Conservation (phyloP, 2,329 filamentous ascomycete species). For the Colletotrichum filicis region DNA sequence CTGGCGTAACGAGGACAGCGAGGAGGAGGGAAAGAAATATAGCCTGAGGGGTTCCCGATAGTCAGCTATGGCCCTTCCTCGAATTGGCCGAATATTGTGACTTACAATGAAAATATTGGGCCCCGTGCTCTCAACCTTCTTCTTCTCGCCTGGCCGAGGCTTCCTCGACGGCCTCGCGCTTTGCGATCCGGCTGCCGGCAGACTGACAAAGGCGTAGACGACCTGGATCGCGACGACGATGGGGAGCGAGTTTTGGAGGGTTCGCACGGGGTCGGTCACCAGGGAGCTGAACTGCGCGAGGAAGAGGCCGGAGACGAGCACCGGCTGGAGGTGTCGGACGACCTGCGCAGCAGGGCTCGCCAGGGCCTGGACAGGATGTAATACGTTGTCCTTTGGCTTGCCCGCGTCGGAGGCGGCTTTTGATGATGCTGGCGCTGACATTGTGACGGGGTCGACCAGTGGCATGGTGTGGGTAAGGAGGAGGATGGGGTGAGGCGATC, state of each 20-base stretch:
- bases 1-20: slow-evolving; percentile 77
- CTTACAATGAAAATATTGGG: slow-evolving; percentile 60
- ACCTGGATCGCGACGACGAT: slow-evolving; percentile 73
- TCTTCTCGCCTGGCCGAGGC: slow-evolving; percentile 63
- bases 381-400: slow-evolving; percentile 42
- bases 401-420: slow-evolving; percentile 43
- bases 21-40: slow-evolving; percentile 62
- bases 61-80: neutral
- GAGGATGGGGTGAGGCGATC: slow-evolving; percentile 10
- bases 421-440: slow-evolving; percentile 51
- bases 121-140: slow-evolving; percentile 58
- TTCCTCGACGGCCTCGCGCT: slow-evolving; percentile 57
- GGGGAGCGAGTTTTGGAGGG: slow-evolving; percentile 70
- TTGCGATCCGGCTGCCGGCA: slow-evolving; percentile 68
- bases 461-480: slow-evolving; percentile 41
- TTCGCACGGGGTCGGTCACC: slow-evolving; percentile 75
- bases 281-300: slow-evolving; percentile 72
- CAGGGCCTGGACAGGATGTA: slow-evolving; percentile 51
- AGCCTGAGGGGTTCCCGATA: slow-evolving; percentile 45
- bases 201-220: slow-evolving; percentile 69
- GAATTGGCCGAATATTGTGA: neutral
- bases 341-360: slow-evolving; percentile 52
- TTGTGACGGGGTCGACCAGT: slow-evolving; percentile 49
- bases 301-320: slow-evolving; percentile 73
- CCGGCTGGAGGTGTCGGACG: slow-evolving; percentile 75